Conservation (phyloP, 2,329 filamentous ascomycete species). For the Acephala macrosclerotiorum region DNA sequence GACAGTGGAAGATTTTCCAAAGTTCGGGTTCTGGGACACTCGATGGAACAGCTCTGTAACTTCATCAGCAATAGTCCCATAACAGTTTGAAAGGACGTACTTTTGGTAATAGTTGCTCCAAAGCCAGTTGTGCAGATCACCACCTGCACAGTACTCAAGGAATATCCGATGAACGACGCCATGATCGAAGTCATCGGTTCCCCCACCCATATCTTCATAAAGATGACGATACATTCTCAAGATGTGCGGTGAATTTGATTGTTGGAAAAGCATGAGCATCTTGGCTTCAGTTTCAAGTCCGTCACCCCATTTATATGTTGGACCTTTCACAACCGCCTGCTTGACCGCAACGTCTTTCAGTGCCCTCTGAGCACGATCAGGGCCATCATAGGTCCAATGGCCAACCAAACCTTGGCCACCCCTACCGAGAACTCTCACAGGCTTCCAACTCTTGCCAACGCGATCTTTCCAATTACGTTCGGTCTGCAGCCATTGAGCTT, state of each 20-base stretch:
- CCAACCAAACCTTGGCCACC: slow-evolving; percentile 27
- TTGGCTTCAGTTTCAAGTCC: slow-evolving; percentile 17
- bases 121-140: slow-evolving; percentile 16
- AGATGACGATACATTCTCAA: slow-evolving; percentile 26
- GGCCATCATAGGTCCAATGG: slow-evolving; percentile 25
- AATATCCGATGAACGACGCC: slow-evolving; percentile 28
- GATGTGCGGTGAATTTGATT: slow-evolving; percentile 18
- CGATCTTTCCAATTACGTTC: slow-evolving; percentile 15
- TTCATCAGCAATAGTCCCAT: no score
- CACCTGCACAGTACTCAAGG: slow-evolving; percentile 26
- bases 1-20: slow-evolving; percentile 27
- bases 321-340: slow-evolving; percentile 7
- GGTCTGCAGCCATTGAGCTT: not conserved
- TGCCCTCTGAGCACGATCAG: slow-evolving; percentile 9
- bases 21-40: slow-evolving; percentile 7
- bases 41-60: no score
- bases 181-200: slow-evolving; percentile 4
- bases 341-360: slow-evolving; percentile 29
- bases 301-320: not conserved
- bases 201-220: slow-evolving; percentile 23
- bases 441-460: slow-evolving; percentile 17
- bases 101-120: not conserved
- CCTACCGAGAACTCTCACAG: slow-evolving; percentile 9
- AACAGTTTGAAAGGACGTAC: no score
- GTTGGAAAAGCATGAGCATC: slow-evolving; percentile 10